Evolutionary conservation across 2,329 filamentous ascomycete species (phyloP), one percentile per base, ranked within the genome.

Genomic region (Fusarium pseudograminearum): DNA sequence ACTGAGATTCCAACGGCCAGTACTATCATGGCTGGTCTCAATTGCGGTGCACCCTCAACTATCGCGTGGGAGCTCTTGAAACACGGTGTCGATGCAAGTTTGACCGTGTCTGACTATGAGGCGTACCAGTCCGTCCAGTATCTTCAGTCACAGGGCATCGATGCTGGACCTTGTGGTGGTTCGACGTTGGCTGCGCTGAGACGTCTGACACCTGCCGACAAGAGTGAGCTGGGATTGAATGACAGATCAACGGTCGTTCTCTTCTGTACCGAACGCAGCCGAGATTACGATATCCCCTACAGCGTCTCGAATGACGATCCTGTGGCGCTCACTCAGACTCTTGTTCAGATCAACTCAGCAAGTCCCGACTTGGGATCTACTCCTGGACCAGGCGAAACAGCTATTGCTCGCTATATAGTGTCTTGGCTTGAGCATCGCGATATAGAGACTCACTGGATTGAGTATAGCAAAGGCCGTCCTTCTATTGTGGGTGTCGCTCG

Each of bases 11-110:
- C 76, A 10, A 92, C 90, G 0, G 81, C 80, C 0, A 79, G 86
- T 4, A 93, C 90, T 0, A 92, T 92, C 71, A 93, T 94, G 91
- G 84, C 85, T 40, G 91, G 91, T 0, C 86, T 94, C 81, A 89
- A 92, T 69, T 94, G 91, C 65, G 91, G 90, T 0, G 92, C 89
- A 0, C 83, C 91, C 0, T 92, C 90, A 0, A 81, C 81, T 0
- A 87, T 85, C 1, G 89, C 91, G 0, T 94, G 90, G 89, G 83
- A 87, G 0, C 74, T 88, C 0, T 76, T 94, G 5, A 78, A 81
- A 10, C 74, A 80, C 0, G 86, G 89, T 1, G 83, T 93, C 0
- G 88, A 92, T 78, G 86, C 84, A 2, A 86, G 85, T 54, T 78
- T 90, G 1, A 86, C 85, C 0, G 83, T 94, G 0, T 87, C 85